A percentile compares a stretch with the other conserved stretches of the same genome.
Conservation (phyloP, 345 rosid genomes). For the Lepidium didymum region DNA sequence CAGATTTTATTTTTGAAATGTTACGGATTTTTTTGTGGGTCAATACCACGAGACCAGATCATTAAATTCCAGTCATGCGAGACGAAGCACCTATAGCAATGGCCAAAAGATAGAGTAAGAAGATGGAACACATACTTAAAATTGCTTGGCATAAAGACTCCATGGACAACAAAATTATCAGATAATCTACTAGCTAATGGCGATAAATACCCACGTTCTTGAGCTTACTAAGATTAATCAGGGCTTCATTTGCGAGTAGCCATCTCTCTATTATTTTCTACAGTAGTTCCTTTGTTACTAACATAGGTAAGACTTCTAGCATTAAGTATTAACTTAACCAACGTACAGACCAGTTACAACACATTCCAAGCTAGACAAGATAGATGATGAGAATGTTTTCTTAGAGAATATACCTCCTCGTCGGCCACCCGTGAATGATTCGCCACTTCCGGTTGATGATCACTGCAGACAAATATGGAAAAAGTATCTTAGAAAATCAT, state of each 20-base stretch:
- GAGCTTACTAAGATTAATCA: neutral
- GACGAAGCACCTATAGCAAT: constrained; percentile 30
- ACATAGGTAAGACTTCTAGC: neutral
- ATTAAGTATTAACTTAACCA: neutral
- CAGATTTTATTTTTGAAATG: too few species aligned
- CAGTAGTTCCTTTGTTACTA: neutral
- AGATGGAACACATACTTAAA: neutral
- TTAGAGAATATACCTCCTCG: constrained; percentile 41
- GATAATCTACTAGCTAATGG: neutral
- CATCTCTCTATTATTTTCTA: neutral
- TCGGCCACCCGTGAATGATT: constrained; percentile 41
- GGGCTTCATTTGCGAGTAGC: neutral
- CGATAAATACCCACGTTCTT: neutral
- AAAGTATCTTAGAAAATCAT: neutral
- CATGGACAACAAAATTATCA: neutral
- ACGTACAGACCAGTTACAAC: neutral
- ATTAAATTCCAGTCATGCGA: constrained; percentile 64
- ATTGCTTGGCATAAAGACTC: neutral
- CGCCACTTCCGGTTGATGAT: constrained; percentile 47
- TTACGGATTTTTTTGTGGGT: constrained; percentile 43
- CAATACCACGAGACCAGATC: constrained; percentile 67
- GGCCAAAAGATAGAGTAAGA: neutral
- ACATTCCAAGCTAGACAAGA: neutral
- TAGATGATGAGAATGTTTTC: neutral
- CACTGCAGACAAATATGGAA: constrained; percentile 36